Evolutionary conservation across 805 yeast genomes (phyloP), one percentile per base, ranked within the genome.

Genomic region (Starmerella powellii): DNA sequence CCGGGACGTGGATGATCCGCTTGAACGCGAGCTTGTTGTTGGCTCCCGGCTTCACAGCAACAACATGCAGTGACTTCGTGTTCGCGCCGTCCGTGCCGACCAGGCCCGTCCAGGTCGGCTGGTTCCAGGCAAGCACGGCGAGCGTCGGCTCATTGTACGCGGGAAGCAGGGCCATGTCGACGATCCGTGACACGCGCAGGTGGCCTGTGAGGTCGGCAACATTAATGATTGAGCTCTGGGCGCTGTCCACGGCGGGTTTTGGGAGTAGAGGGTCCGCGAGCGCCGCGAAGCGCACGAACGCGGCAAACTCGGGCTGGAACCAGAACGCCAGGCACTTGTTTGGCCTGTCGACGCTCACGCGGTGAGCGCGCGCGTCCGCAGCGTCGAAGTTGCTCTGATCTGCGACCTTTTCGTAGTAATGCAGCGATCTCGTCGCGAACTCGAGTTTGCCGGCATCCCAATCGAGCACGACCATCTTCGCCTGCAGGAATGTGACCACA

Each of bases 101-200:
- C 40, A 73, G 69, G 0, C 95, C 95, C 0, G 93, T 77, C 94
- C 95, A 84, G 0, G 86, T 74, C 16, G 71, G 66, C 15, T 62
- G 63, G 26, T 74, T 73, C 40, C 76, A 71, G 48, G 64, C 73
- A 21, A 85, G 56, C 4, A 85, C 67, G 0, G 80, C 88, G 17
- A 85, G 51, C 0, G 96, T 87, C 0, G 96, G 94, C 45, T 80
- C 91, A 49, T 80, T 65, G 56, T 84, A 88, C 42, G 78, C 78
- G 54, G 76, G 61, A 31, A 88, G 60, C 56, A 82, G 87, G 37
- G 74, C 75, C 51, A 79, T 68, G 55, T 83, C 94, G 2, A 80
- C 65, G 13, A 91, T 86, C 11, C 27, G 33, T 3, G 47, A 27
- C 8, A 37, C 31, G n/a, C 18, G 33, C 16, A 40, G 27, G 2